Conservation (phyloP, 805 yeast species). For the Candida gorgasii region DNA sequence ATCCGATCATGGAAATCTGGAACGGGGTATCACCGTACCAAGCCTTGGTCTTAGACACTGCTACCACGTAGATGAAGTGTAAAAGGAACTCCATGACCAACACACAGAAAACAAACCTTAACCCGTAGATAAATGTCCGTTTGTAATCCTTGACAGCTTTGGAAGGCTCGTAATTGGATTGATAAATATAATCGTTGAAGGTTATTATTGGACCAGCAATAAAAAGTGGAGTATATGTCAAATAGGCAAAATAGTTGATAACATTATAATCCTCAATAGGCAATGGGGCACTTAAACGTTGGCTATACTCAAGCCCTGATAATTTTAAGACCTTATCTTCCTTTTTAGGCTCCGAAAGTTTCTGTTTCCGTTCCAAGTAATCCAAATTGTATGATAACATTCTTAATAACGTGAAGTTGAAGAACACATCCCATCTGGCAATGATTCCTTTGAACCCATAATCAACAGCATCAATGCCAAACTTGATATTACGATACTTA, state of each 20-base stretch:
- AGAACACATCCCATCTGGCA: conserved; percentile 93
- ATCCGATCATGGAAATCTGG: conserved; percentile 91
- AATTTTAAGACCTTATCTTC: conserved; percentile 13
- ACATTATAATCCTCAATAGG: conserved; percentile 60
- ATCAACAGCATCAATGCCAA: conserved; percentile 61
- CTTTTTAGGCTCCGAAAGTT: conserved; percentile 13
- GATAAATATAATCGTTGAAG: conserved; percentile 86
- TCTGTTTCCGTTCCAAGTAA: conserved; percentile 48
- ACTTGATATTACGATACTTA: conserved; percentile 53
- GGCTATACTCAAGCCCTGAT: conserved; percentile 52
- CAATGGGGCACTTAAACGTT: conserved; percentile 64
- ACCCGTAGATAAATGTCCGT: conserved; percentile 59
- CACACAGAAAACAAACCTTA: conserved; percentile 70
- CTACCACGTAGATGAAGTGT: conserved; percentile 90
- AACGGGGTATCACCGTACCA: conserved; percentile 90
- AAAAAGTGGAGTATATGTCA: conserved; percentile 83
- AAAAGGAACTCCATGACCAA: conserved; percentile 85
- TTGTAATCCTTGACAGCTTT: conserved; percentile 55
- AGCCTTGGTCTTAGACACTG: conserved; percentile 84
- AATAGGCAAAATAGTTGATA: conserved; percentile 71
- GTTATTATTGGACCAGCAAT: conserved; percentile 95
- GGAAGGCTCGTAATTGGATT: conserved; percentile 54
- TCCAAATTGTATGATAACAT: conserved; percentile 84
- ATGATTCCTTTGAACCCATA: conserved; percentile 70
- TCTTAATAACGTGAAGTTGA: conserved; percentile 83